Conservation (phyloP, 2,329 filamentous ascomycete species). For the Xylariaceae sp. region DNA sequence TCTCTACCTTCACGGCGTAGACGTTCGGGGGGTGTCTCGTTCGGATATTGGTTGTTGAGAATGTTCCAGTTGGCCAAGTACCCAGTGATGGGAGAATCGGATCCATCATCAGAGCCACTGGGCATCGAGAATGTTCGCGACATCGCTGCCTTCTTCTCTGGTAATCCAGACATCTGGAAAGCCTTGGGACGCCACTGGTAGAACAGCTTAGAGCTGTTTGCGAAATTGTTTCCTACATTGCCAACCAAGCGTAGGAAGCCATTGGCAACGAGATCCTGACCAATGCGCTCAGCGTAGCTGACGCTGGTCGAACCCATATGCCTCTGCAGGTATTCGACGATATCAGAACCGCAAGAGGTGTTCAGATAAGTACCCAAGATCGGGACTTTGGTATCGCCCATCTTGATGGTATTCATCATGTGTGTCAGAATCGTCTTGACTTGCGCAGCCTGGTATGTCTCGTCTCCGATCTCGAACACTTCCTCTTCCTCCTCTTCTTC, state of each 20-base stretch:
- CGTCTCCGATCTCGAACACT: constrained; percentile 84
- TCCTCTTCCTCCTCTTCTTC: constrained; percentile 69
- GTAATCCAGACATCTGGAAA: constrained; percentile 81
- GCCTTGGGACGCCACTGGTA: constrained; percentile 96
- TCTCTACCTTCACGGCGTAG: constrained; percentile 85
- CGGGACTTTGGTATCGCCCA: constrained; percentile 89
- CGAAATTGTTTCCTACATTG: constrained; percentile 91
- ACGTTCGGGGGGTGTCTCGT: constrained; percentile 84
- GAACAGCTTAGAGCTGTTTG: constrained; percentile 94
- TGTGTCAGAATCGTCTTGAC: constrained; percentile 85
- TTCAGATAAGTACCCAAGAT: constrained; percentile 95
- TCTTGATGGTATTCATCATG: constrained; percentile 80
- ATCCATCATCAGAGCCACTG: constrained; percentile 53
- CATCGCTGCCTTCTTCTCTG: constrained; percentile 76
- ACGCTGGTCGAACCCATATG: constrained; percentile 80
- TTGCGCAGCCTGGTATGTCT: constrained; percentile 78
- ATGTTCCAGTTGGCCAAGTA: constrained; percentile 92
- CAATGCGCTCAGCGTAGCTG: constrained; percentile 88
- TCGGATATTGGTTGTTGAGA: constrained; percentile 83
- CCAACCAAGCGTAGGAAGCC: constrained; percentile 88
- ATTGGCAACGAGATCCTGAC: constrained; percentile 82
- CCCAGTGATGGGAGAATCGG: constrained; percentile 77
- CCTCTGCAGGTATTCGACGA: constrained; percentile 91
- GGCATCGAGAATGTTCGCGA: constrained; percentile 71
- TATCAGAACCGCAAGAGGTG: constrained; percentile 84